phyloP scores from a whole-genome alignment of 306 rosid species.

The Oemleria cerasiformis region DNA sequence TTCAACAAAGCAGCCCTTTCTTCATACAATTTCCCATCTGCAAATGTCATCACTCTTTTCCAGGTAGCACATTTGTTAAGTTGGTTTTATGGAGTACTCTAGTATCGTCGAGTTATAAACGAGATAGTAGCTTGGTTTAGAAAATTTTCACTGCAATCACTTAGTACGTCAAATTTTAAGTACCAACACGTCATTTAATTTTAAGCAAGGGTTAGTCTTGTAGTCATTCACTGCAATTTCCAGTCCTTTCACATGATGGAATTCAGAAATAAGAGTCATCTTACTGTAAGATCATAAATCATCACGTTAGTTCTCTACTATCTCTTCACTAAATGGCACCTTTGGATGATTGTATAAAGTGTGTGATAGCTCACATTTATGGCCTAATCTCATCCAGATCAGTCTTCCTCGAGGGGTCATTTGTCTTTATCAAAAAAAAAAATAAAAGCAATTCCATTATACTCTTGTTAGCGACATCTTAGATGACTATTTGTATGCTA shows the following conservation, averaged over 20 bases:
- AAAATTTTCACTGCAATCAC: neutral
- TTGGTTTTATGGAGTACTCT: neutral
- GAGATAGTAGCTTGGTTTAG: slow-evolving; percentile 10
- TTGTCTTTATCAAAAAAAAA: neutral
- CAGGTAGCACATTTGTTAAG: slow-evolving; percentile 50
- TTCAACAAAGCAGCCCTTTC: slow-evolving; percentile 82
- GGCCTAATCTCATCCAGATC: neutral
- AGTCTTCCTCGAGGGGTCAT: neutral
- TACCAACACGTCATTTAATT: neutral
- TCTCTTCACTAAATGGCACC: neutral
- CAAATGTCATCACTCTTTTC: slow-evolving; percentile 58
- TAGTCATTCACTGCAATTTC: neutral
- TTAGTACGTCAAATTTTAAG: neutral
- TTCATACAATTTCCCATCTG: slow-evolving; percentile 52
- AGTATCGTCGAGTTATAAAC: neutral
- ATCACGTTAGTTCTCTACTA: neutral
- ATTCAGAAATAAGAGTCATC: neutral
- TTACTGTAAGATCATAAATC: no score
- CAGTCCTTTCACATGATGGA: neutral
- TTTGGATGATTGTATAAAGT: neutral
- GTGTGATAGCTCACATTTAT: neutral
- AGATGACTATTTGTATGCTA: neutral
- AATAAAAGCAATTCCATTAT: neutral
- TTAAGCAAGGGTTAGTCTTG: neutral
- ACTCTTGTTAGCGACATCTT: neutral